A percentile compares a stretch with the other conserved stretches of the same genome.
Conservation (phyloP, 306 rosid species). For the Sophora flavescens region DNA sequence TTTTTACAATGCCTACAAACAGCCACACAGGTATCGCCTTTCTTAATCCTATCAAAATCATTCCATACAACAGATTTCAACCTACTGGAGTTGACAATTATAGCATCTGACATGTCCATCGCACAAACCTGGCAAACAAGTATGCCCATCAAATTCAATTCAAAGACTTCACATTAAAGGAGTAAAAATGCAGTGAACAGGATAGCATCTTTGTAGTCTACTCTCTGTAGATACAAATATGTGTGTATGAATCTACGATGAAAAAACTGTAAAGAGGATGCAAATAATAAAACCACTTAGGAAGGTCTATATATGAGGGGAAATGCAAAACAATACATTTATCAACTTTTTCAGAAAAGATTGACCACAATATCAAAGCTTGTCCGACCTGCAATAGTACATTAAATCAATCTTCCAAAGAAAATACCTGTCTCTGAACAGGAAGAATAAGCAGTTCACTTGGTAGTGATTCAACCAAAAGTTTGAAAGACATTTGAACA, state of each 20-base stretch:
- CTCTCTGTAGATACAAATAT: background rate
- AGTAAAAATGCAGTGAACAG: constrained; percentile 9
- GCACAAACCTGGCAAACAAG: constrained; percentile 59
- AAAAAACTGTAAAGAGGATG: background rate
- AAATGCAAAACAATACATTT: constrained; percentile 9
- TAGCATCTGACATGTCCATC: constrained; percentile 97
- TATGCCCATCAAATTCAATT: constrained; percentile 42
- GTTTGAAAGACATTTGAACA: too few relatives aligned
- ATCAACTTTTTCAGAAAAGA: background rate
- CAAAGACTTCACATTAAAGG: background rate
- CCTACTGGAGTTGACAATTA: constrained; percentile 84
- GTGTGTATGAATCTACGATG: background rate
- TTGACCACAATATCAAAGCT: too few relatives aligned
- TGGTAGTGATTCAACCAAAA: too few relatives aligned
- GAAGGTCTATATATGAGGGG: background rate
- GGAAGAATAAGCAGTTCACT: too few relatives aligned
- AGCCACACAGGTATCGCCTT: constrained; percentile 90
- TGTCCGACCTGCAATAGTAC: too few relatives aligned
- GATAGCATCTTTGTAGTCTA: background rate
- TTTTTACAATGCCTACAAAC: constrained; percentile 97
- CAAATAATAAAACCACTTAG: background rate
- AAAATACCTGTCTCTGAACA: too few relatives aligned
- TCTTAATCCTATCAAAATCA: constrained; percentile 95
- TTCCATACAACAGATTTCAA: constrained; percentile 98
- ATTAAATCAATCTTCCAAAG: too few relatives aligned